A percentile compares a stretch with the other conserved stretches of the same genome.
These are phyloP conservation scores for Rhytidiadelphus loreus DNA, from an alignment of 225 moss, liverwort and hornwort genomes.

Conservation along the genomic window DNA sequence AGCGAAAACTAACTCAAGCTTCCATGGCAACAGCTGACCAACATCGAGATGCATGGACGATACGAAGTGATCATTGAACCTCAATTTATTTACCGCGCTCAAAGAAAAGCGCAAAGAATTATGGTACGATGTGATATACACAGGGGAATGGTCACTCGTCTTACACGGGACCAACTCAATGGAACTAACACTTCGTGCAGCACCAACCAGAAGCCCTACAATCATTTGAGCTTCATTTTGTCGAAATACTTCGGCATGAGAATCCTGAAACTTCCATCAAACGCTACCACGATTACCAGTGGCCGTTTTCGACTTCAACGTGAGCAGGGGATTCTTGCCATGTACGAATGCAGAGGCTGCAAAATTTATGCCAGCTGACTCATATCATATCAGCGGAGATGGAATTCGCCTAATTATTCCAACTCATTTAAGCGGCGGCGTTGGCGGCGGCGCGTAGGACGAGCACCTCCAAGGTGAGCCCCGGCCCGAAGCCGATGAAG, in stretches of 20 bases:
- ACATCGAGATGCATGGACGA: neutral
- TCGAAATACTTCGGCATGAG: neutral
- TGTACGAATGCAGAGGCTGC: too few species aligned
- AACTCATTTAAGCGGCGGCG: neutral
- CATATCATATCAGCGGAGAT: too few species aligned
- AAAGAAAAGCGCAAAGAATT: neutral
- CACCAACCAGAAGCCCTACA: neutral
- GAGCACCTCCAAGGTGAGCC: conserved; percentile 12
- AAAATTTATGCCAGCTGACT: neutral
- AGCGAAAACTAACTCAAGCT: neutral
- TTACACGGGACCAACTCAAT: neutral
- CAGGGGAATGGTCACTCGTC: neutral
- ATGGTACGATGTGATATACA: neutral
- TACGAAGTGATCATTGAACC: too few species aligned
- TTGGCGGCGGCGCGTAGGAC: neutral
- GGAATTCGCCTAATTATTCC: too few species aligned
- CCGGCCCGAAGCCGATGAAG: neutral
- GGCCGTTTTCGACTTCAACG: neutral
- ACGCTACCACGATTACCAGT: too few species aligned
- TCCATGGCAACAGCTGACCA: neutral
- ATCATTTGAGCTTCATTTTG: neutral
- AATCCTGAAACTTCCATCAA: neutral
- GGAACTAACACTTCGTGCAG: neutral
- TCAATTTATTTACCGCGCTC: neutral
- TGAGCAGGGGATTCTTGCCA: neutral